phyloP scores from a whole-genome alignment of 345 rosid genomes.

The Eucalyptus cloeziana region DNA sequence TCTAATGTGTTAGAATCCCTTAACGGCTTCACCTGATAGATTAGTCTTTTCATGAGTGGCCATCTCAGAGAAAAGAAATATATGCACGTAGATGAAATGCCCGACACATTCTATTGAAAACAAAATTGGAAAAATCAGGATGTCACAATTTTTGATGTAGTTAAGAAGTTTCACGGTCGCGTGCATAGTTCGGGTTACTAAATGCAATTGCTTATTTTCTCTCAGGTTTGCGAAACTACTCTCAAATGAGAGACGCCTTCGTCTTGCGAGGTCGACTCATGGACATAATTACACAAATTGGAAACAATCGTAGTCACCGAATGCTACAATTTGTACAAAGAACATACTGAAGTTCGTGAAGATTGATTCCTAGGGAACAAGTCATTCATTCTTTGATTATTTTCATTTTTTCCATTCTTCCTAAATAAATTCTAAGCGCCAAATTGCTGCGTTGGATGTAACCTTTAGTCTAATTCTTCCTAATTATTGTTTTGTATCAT shows the following conservation, averaged over 20 bases:
- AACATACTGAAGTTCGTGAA: not conserved
- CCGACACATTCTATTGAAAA: too few relatives aligned
- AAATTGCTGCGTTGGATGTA: not conserved
- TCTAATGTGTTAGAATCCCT: too few relatives aligned
- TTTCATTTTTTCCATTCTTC: not conserved
- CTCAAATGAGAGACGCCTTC: slow-evolving; percentile 37
- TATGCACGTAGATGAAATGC: too few relatives aligned
- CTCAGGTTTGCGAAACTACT: slow-evolving; percentile 46
- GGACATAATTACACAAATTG: not conserved
- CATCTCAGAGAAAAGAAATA: too few relatives aligned
- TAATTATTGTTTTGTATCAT: not conserved
- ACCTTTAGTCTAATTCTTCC: not conserved
- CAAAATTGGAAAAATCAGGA: too few relatives aligned
- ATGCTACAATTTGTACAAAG: not conserved
- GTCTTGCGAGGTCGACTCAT: slow-evolving; percentile 18
- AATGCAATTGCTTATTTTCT: not conserved
- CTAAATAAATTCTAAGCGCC: not conserved
- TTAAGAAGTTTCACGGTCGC: not conserved
- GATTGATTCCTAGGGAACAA: not conserved
- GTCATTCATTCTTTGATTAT: not conserved
- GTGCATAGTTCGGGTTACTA: not conserved
- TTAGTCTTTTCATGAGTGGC: too few relatives aligned
- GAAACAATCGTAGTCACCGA: not conserved
- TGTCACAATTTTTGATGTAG: not conserved
- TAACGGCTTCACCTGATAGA: too few relatives aligned